A percentile compares a stretch with the other conserved stretches of the same genome.
phyloP scores from a whole-genome alignment of 768 basidiomycete species.

The Mycena olivaceomarginata region DNA sequence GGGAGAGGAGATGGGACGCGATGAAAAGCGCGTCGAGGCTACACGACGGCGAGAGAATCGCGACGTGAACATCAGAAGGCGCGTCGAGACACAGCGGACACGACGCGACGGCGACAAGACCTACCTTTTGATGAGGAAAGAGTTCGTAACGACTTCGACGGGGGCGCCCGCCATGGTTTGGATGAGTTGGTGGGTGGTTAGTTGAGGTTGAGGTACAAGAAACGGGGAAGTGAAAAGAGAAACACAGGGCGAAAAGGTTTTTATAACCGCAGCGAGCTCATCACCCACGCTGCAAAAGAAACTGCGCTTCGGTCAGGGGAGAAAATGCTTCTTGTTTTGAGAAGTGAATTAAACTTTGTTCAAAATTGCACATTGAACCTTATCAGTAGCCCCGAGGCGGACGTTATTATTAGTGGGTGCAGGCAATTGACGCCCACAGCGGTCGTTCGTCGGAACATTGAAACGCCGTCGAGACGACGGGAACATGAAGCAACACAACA shows the following conservation, averaged over 20 bases:
- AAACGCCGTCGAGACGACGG: background rate
- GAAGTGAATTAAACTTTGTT: background rate
- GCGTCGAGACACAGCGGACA: background rate
- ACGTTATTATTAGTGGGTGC: conserved; percentile 2
- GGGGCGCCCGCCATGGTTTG: background rate
- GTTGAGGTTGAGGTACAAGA: background rate
- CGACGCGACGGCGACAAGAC: conserved; percentile 4
- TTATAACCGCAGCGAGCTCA: conserved; percentile 22
- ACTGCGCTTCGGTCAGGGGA: background rate
- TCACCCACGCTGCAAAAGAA: conserved; percentile 1
- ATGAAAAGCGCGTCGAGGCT: background rate
- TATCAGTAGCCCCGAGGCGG: background rate
- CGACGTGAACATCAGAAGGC: background rate
- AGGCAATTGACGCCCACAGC: background rate
- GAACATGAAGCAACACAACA: background rate
- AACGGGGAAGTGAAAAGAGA: conserved; percentile 4
- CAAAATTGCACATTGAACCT: background rate
- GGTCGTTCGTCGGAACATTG: background rate
- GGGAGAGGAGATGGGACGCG: background rate
- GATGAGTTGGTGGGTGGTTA: background rate
- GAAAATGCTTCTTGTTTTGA: conserved; percentile 7
- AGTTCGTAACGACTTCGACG: conserved; percentile 38
- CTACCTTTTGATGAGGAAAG: conserved; percentile 33
- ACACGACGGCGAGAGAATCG: background rate
- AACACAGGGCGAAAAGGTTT: conserved; percentile 1